Conservation (phyloP, 2,329 filamentous ascomycete species). For the Spiromastix sp. region DNA sequence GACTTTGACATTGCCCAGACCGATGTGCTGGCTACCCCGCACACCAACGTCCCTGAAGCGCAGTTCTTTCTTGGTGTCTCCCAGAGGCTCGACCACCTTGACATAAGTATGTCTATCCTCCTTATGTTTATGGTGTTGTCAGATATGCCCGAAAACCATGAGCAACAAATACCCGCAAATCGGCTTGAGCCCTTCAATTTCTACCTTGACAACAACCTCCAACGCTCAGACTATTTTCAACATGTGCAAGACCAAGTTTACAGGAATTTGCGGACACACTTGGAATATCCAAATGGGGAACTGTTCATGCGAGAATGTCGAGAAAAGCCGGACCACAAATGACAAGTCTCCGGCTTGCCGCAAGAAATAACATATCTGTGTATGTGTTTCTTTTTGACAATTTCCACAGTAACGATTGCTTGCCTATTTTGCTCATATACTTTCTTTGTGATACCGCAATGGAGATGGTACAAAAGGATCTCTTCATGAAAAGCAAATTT, state of each 20-base stretch:
- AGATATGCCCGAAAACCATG: not conserved
- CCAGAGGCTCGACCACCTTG: not conserved
- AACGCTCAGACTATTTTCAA: not conserved
- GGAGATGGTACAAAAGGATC: too few relatives aligned
- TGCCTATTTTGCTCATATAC: too few relatives aligned
- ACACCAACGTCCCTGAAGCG: not conserved
- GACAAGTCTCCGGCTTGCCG: too few relatives aligned
- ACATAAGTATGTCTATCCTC: not conserved
- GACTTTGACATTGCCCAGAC: slow-evolving; percentile 1
- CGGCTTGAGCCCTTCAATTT: not conserved
- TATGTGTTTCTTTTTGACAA: too few relatives aligned
- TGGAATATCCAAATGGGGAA: not conserved
- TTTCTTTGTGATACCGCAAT: too few relatives aligned
- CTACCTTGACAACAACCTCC: not conserved
- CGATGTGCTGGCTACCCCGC: not conserved
- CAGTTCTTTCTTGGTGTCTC: not conserved
- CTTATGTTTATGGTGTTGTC: not conserved
- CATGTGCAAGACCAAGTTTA: not conserved
- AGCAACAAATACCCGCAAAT: not conserved
- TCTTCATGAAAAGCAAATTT: too few relatives aligned
- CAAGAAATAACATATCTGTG: too few relatives aligned
- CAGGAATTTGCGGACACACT: not conserved
- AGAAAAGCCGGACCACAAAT: too few relatives aligned
- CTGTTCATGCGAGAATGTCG: too few relatives aligned
- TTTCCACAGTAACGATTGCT: too few relatives aligned